A percentile compares a stretch with the other conserved stretches of the same genome.
phyloP scores from a whole-genome alignment of 2,329 filamentous ascomycete genomes.

The Epichloe uncinata region DNA sequence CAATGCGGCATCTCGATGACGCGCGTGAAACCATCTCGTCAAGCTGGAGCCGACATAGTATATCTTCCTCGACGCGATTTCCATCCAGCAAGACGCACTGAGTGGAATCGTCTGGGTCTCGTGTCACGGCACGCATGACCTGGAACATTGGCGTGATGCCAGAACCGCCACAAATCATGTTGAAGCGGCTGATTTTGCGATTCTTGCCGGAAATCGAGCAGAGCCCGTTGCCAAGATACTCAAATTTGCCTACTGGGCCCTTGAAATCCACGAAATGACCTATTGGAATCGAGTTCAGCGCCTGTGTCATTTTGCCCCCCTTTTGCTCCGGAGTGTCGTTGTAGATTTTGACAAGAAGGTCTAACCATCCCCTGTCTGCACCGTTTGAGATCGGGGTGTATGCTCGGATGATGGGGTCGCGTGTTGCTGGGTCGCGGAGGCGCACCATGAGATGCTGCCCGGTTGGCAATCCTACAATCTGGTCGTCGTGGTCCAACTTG shows the following conservation, averaged over 20 bases:
- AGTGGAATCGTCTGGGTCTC: constrained; percentile 49
- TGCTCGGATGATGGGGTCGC: constrained; percentile 64
- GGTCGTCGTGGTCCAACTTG: constrained; percentile 55
- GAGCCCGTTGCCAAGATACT: constrained; percentile 56
- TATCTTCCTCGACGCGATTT: constrained; percentile 66
- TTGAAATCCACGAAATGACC: constrained; percentile 73
- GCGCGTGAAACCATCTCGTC: constrained; percentile 46
- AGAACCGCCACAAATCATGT: constrained; percentile 82
- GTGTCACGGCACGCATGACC: constrained; percentile 60
- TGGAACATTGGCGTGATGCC: constrained; percentile 89
- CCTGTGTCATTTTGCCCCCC: constrained; percentile 72
- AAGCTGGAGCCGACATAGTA: constrained; percentile 64
- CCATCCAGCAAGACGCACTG: constrained; percentile 63
- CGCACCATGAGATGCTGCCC: constrained; percentile 84
- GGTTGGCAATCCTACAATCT: constrained; percentile 62
- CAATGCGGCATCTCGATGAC: constrained; percentile 43
- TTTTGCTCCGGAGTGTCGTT: constrained; percentile 39
- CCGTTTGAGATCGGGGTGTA: constrained; percentile 73
- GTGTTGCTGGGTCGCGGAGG: constrained; percentile 55
- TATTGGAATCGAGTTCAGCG: constrained; percentile 57
- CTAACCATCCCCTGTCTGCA: constrained; percentile 46
- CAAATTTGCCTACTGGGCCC: constrained; percentile 75
- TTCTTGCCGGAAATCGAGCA: constrained; percentile 46
- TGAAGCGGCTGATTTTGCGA: constrained; percentile 50
- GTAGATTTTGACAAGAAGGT: constrained; percentile 78